Base-by-base conservation (phyloP, 2,329 filamentous ascomycete species). In the Alternaria postmessia region DNA sequence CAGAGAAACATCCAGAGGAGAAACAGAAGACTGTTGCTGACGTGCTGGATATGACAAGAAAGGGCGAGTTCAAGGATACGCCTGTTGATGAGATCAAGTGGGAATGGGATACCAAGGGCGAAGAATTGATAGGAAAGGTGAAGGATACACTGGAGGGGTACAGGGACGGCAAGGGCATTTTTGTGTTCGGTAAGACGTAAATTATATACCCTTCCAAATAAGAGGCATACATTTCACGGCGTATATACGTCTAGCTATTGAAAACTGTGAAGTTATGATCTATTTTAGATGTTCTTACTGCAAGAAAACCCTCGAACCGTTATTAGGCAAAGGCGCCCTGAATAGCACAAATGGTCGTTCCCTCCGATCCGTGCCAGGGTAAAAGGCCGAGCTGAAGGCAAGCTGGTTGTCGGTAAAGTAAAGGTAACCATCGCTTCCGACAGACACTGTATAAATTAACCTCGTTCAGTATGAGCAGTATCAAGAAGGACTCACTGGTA, bases 131-230 rank as follows among this genome's bases (percentile, higher is more conserved):
- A 57, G 84, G 87, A 41, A 92, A 92, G 5, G 92, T 96, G 2
- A 91, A 94, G 76, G 91, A 91, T 9, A 95, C 94, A 1, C 81
- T 98, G 44, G 85, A 90, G 57, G 95, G 94, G 0, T 98, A 91
- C 77, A 87, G 93, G 73, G 87, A 88, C 66, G 94, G 94, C 11
- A 99, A 99, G 83, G 91, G 93, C 0, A 87, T 99, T 3, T 95
- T 98, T 77, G 86, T 94, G 5, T 98, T 95, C 79, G 86, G 86
- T 24, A 72, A 76, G 65, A 79, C 76, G 41, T 79, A 61, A 46
- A 44, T 1, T 59, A n/a, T 28, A 11, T 20, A 46, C 36, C 16
- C 1, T 1, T 12, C 12, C 16, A 20, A 24, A 24, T 4, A 24
- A 32, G 20, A 36, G 48, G 3, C 36, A 54, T 42, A 48, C 28